Conservation (phyloP, 2,329 filamentous ascomycete genomes). For the Aspergillus sp. region DNA sequence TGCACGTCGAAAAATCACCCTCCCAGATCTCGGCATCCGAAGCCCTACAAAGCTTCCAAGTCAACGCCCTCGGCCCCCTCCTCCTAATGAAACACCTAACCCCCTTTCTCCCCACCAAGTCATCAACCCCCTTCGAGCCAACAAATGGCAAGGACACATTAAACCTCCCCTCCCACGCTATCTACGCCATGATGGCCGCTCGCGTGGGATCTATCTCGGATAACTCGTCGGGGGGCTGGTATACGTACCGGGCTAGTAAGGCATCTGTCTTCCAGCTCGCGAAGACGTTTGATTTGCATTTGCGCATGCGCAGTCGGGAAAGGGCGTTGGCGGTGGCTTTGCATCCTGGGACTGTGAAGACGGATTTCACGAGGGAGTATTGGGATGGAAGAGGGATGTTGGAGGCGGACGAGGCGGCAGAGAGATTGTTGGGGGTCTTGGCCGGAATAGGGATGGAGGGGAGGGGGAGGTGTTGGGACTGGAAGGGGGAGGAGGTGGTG, state of each 20-base stretch:
- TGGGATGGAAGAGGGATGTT: conserved; percentile 66
- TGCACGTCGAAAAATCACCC: conserved; percentile 66
- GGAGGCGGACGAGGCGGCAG: conserved; percentile 58
- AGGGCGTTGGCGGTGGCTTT: conserved; percentile 63
- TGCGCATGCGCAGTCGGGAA: conserved; percentile 51
- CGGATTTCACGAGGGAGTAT: conserved; percentile 64
- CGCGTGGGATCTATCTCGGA: conserved; percentile 68
- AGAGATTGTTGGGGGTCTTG: conserved; percentile 57
- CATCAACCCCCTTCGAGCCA: conserved; percentile 31
- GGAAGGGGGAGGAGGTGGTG: conserved; percentile 57
- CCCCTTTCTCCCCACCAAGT: conserved; percentile 58
- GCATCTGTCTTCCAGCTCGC: conserved; percentile 64
- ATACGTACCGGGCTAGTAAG: conserved; percentile 71
- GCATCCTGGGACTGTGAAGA: conserved; percentile 76
- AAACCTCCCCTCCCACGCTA: conserved; percentile 49
- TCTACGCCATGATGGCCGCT: conserved; percentile 70
- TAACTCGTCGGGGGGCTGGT: conserved; percentile 72
- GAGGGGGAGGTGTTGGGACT: conserved; percentile 63
- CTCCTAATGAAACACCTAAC: conserved; percentile 71
- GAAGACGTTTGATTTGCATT: conserved; percentile 64
- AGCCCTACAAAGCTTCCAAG: conserved; percentile 62
- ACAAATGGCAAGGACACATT: conserved; percentile 7
- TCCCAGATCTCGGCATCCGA: conserved; percentile 54
- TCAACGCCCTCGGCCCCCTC: conserved; percentile 68
- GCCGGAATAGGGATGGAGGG: conserved; percentile 40